Percentiles rank a stretch among this genome's conserved stretches.
phyloP scores from a whole-genome alignment of 345 rosid genomes.

The Eucalyptus dawsonii region DNA sequence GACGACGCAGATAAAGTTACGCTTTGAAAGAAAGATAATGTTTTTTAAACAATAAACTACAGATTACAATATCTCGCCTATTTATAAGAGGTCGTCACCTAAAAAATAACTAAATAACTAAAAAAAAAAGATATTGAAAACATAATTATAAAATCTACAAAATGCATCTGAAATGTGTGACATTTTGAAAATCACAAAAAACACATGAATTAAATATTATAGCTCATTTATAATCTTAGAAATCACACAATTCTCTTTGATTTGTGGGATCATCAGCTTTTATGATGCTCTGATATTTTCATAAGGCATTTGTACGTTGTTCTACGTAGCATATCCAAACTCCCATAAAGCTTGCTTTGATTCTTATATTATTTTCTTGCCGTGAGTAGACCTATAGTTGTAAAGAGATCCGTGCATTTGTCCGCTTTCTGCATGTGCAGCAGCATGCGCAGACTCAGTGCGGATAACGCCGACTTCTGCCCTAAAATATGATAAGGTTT shows the following conservation, averaged over 20 bases:
- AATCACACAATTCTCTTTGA: fast-evolving
- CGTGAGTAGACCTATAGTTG: background rate
- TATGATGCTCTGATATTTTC: fast-evolving
- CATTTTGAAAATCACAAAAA: fast-evolving
- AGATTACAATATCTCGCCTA: no score
- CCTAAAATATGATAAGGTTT: background rate
- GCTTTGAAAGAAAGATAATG: no score
- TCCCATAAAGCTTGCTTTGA: background rate
- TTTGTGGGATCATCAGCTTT: fast-evolving
- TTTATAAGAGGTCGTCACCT: no score
- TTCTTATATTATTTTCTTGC: background rate
- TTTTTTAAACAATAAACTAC: no score
- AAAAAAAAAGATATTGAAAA: no score
- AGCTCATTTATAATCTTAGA: fast-evolving
- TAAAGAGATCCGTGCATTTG: background rate
- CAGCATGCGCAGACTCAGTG: background rate
- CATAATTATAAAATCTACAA: fast-evolving
- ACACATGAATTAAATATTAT: fast-evolving
- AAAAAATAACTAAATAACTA: no score
- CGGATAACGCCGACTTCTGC: background rate
- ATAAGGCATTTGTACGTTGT: no score
- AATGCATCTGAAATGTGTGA: fast-evolving
- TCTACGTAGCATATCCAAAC: fast-evolving
- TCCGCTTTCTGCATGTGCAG: background rate
- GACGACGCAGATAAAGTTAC: no score